Conservation (phyloP, 805 yeast genomes). For the Lipomyces starkeyi region DNA sequence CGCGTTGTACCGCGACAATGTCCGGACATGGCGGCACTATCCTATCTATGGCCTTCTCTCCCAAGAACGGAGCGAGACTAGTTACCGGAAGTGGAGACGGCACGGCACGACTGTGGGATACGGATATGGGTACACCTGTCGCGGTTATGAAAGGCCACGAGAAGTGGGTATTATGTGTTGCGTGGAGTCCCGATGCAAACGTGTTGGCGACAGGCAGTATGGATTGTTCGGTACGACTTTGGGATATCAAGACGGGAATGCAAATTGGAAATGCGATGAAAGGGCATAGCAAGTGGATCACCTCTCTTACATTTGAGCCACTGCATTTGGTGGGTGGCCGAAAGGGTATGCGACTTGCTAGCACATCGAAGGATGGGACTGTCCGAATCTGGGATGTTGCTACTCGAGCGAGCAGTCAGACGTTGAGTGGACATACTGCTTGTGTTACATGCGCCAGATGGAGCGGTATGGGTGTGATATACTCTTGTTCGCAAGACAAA, state of each 20-base stretch:
- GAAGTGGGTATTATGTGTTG: slow-evolving; percentile 91
- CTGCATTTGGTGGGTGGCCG: slow-evolving; percentile 76
- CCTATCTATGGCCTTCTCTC: slow-evolving; percentile 91
- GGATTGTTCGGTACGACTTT: slow-evolving; percentile 87
- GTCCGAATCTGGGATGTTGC: slow-evolving; percentile 87
- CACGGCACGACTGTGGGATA: slow-evolving; percentile 96
- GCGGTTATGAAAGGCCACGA: slow-evolving; percentile 81
- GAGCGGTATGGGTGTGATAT: slow-evolving; percentile 87
- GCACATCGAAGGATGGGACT: slow-evolving; percentile 92
- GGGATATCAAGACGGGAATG: slow-evolving; percentile 81
- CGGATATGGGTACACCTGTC: slow-evolving; percentile 90
- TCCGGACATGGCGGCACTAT: slow-evolving; percentile 96
- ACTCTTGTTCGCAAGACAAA: slow-evolving; percentile 93
- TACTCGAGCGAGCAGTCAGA: slow-evolving; percentile 65
- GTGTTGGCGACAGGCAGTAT: slow-evolving; percentile 93
- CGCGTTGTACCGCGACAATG: slow-evolving; percentile 89
- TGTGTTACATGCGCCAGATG: slow-evolving; percentile 96
- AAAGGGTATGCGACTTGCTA: slow-evolving; percentile 68
- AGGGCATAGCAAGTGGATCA: slow-evolving; percentile 91
- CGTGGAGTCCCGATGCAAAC: slow-evolving; percentile 91
- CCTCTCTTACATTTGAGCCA: slow-evolving; percentile 94
- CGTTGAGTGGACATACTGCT: slow-evolving; percentile 85
- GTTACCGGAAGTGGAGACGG: slow-evolving; percentile 96
- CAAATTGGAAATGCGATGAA: slow-evolving; percentile 71
- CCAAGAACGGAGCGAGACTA: slow-evolving; percentile 59